Conservation (phyloP, 2,329 filamentous ascomycete genomes). For the Biscogniauxia marginata region DNA sequence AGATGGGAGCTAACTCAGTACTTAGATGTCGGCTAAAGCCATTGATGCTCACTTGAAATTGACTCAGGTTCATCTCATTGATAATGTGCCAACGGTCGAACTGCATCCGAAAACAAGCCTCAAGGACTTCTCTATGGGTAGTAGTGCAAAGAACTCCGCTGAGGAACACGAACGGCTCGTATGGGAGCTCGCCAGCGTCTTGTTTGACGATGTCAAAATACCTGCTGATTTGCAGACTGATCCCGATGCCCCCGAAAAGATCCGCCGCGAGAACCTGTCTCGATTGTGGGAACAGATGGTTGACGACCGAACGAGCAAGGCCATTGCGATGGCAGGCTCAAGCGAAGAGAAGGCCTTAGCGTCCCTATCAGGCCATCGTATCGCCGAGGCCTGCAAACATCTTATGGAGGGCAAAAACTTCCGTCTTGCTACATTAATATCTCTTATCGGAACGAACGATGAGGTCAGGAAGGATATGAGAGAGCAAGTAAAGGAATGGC, state of each 20-base stretch:
- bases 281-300: conserved; percentile 66
- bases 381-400: conserved; percentile 79
- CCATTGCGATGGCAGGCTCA: conserved; percentile 58
- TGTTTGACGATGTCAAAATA: conserved; percentile 71
- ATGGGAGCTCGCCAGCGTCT: conserved; percentile 82
- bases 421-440: conserved; percentile 78
- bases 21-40: conserved; percentile 53
- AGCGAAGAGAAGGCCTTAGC: conserved; percentile 82
- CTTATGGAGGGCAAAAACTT: conserved; percentile 76
- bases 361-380: conserved; percentile 73
- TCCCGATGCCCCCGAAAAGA: conserved; percentile 34
- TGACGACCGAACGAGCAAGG: conserved; percentile 54
- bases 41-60: conserved; percentile 55
- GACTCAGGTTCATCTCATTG: conserved; percentile 51
- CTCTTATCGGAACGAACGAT: conserved; percentile 75
- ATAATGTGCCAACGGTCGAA: conserved; percentile 60
- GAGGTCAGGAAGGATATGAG: conserved; percentile 71
- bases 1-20: conserved; percentile 21
- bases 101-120: conserved; percentile 48
- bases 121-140: conserved; percentile 42
- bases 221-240: conserved; percentile 39
- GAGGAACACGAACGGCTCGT: conserved; percentile 67
- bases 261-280: conserved; percentile 64
- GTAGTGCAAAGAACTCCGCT: conserved; percentile 39
- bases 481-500: conserved; percentile 82